phyloP scores from a whole-genome alignment of 305 asterid genomes.

The Ruellia speciosa region DNA sequence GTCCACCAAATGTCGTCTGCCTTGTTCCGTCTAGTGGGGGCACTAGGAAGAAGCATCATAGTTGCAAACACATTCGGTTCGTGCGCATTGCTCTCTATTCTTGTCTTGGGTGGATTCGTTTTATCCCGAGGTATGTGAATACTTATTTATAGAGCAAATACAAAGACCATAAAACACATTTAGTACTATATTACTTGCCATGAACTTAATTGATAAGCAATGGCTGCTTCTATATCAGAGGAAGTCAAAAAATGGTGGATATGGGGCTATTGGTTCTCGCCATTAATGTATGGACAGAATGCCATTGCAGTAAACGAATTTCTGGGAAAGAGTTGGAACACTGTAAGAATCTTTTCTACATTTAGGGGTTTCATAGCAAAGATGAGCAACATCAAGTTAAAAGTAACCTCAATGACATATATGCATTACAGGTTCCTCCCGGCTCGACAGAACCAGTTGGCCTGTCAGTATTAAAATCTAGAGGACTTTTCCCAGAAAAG shows the following conservation, averaged over 20 bases:
- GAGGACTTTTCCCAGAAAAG: slow-evolving; percentile 65
- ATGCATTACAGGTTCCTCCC: slow-evolving; percentile 45
- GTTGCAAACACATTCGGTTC: slow-evolving; percentile 92
- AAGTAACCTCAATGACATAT: slow-evolving; percentile 8
- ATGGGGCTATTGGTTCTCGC: slow-evolving; percentile 62
- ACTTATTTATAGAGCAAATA: slow-evolving; percentile 7
- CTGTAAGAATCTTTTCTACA: slow-evolving; percentile 39
- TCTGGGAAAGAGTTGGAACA: slow-evolving; percentile 88
- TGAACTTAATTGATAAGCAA: slow-evolving; percentile 1
- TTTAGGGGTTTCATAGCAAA: slow-evolving; percentile 5
- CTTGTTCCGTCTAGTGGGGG: slow-evolving; percentile 70
- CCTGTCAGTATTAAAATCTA: slow-evolving; percentile 41
- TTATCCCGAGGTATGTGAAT: slow-evolving; percentile 61
- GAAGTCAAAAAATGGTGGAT: slow-evolving; percentile 65
- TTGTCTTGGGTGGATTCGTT: slow-evolving; percentile 85
- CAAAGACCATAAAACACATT: not conserved
- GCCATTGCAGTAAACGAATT: slow-evolving; percentile 70
- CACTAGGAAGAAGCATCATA: slow-evolving; percentile 68
- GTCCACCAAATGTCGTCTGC: slow-evolving; percentile 76
- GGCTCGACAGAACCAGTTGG: slow-evolving; percentile 66
- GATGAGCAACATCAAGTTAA: not conserved
- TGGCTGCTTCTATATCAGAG: slow-evolving; percentile 31
- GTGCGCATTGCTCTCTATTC: slow-evolving; percentile 53
- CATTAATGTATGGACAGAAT: slow-evolving; percentile 58
- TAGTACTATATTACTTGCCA: slow-evolving; percentile 2